Percentiles rank a stretch among this genome's conserved stretches.
Evolutionary conservation across 305 asterid species (phyloP).

Genomic region (Fraxinus platypoda): DNA sequence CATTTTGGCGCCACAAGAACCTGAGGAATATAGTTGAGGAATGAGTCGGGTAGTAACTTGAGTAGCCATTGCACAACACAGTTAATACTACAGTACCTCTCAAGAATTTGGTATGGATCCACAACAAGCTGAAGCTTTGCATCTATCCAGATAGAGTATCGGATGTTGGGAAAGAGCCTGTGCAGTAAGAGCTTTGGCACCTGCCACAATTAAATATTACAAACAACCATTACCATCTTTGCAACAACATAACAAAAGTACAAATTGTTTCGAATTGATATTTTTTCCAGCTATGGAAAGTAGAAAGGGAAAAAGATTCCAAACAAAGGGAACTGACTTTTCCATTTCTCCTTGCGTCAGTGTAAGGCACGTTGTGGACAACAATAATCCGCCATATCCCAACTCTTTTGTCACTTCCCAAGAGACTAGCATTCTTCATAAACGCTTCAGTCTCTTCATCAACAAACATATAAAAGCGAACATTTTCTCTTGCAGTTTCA

Average conservation of each 20-base stretch:
- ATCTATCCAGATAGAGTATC: conserved; percentile 95
- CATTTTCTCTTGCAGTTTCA: conserved; percentile 48
- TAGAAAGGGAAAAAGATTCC: conserved; percentile 8
- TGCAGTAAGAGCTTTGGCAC: conserved; percentile 93
- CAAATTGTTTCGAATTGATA: conserved; percentile 6
- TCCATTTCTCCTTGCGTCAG: conserved; percentile 89
- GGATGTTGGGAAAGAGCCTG: conserved; percentile 86
- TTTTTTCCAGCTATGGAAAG: conserved; percentile 6
- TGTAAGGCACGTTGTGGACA: conserved; percentile 80
- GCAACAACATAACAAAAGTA: conserved; percentile 13
- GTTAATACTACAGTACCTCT: conserved; percentile 51
- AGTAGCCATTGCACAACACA: conserved; percentile 5
- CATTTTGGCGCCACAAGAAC: conserved; percentile 94
- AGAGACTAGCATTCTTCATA: conserved; percentile 61
- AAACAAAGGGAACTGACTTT: conserved; percentile 54
- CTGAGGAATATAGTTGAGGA: conserved; percentile 36
- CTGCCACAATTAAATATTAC: conserved; percentile 39
- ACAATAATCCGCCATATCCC: conserved; percentile 93
- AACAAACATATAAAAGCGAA: conserved; percentile 87
- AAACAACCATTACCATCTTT: conserved; percentile 1
- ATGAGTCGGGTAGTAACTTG: not conserved
- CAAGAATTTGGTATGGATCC: conserved; percentile 95
- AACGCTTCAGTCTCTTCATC: conserved; percentile 90
- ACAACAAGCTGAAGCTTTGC: conserved; percentile 92
- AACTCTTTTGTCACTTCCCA: conserved; percentile 58